Percentiles rank a stretch among this genome's conserved stretches.
Evolutionary conservation across 2,329 filamentous ascomycete genomes (phyloP).

Genomic region (Zymoseptoria crescenta): DNA sequence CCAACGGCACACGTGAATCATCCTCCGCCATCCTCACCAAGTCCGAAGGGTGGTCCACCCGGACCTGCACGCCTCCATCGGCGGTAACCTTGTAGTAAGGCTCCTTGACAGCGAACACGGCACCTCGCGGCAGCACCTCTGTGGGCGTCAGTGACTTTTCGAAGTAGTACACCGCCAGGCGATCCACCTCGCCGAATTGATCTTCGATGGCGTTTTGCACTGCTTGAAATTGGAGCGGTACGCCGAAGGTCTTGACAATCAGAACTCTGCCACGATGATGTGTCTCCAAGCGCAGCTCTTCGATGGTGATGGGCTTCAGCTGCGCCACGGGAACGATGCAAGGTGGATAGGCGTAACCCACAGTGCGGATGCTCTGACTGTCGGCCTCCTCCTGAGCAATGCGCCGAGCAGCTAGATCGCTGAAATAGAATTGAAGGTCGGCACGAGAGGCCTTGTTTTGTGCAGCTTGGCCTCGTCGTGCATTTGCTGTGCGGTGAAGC

Average conservation of each 20-base stretch:
- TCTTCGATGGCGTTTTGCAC: conserved; percentile 26
- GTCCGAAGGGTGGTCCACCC: conserved; percentile 25
- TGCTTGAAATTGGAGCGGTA: conserved; percentile 3
- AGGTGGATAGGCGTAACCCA: conserved; percentile 19
- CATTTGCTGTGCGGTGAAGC: neutral
- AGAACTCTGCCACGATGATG: conserved; percentile 16
- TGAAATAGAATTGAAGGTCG: too few relatives aligned
- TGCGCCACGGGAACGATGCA: conserved; percentile 10
- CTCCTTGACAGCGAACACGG: conserved; percentile 22
- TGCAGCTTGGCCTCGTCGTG: neutral
- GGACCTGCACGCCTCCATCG: conserved; percentile 11
- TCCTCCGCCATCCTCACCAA: conserved; percentile 12
- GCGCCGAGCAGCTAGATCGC: too few relatives aligned
- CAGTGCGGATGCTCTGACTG: too few relatives aligned
- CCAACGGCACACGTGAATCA: conserved; percentile 6
- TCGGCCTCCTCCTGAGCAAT: too few relatives aligned
- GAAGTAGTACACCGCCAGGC: conserved; percentile 14
- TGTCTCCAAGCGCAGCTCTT: conserved; percentile 17
- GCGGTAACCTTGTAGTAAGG: conserved; percentile 19
- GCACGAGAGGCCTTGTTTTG: neutral
- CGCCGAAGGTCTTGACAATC: conserved; percentile 15
- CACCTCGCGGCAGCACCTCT: conserved; percentile 7
- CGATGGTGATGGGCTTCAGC: conserved; percentile 13
- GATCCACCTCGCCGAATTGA: conserved; percentile 31
- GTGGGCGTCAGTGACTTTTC: conserved; percentile 1